Evolutionary conservation across 2,329 filamentous ascomycete species (phyloP).

Genomic region (Westerdykella ornata): DNA sequence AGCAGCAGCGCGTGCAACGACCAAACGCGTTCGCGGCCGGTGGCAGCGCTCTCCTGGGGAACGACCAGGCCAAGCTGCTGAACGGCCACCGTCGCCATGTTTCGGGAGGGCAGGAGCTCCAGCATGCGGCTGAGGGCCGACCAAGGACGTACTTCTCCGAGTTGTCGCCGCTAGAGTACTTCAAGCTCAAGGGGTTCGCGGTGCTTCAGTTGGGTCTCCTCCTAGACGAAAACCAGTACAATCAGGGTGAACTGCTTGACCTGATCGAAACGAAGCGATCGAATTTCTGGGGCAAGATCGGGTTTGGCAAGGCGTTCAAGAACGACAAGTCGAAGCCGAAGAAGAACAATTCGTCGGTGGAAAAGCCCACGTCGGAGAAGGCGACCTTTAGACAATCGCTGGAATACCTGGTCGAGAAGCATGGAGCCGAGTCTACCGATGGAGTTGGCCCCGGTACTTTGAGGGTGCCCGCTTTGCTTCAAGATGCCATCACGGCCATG

Average conservation of each 20-base stretch:
- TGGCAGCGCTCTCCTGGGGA: slow-evolving; percentile 60
- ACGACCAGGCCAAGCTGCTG: slow-evolving; percentile 60
- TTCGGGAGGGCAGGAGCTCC: slow-evolving; percentile 48
- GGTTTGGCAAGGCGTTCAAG: slow-evolving; percentile 92
- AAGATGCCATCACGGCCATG: slow-evolving; percentile 90
- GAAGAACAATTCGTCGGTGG: slow-evolving; percentile 55
- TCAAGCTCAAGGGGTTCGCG: slow-evolving; percentile 91
- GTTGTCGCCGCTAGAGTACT: slow-evolving; percentile 89
- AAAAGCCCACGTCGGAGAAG: slow-evolving; percentile 48
- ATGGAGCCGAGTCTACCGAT: slow-evolving; percentile 95
- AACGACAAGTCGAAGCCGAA: slow-evolving; percentile 68
- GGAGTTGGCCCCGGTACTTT: slow-evolving; percentile 88
- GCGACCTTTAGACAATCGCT: slow-evolving; percentile 87
- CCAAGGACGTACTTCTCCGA: slow-evolving; percentile 90
- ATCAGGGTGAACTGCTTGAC: slow-evolving; percentile 83
- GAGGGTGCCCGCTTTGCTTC: slow-evolving; percentile 87
- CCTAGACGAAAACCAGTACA: slow-evolving; percentile 83
- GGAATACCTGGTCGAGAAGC: slow-evolving; percentile 82
- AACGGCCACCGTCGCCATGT: slow-evolving; percentile 64
- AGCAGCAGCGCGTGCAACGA: slow-evolving; percentile 86
- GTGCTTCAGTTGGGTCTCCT: slow-evolving; percentile 92
- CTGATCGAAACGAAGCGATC: slow-evolving; percentile 90
- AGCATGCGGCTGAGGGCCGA: slow-evolving; percentile 48
- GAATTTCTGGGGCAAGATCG: slow-evolving; percentile 97
- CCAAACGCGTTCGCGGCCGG: slow-evolving; percentile 72